Evolutionary conservation across 805 yeast species (phyloP).

Genomic region (Candida dajiaensis): DNA sequence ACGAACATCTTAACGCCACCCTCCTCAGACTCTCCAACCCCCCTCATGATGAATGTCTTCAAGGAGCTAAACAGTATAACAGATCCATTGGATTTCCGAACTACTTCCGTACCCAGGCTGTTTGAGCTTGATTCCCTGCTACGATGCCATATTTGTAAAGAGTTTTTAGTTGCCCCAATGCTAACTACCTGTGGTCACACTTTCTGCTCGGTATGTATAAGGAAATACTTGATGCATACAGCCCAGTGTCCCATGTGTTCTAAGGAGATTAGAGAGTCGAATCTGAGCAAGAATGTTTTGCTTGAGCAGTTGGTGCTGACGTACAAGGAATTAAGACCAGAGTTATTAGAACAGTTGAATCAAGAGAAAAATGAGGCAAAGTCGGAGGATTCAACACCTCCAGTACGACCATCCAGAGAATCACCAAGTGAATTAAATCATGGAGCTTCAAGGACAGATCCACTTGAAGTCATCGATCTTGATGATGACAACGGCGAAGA

Average conservation of each 20-base stretch:
- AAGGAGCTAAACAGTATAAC: conserved; percentile 27
- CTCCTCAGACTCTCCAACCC: not conserved
- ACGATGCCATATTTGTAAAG: conserved; percentile 87
- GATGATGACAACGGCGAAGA: conserved; percentile 22
- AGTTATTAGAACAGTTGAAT: conserved; percentile 29
- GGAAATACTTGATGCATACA: conserved; percentile 57
- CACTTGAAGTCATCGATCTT: conserved; percentile 9
- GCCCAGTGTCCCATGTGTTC: conserved; percentile 76
- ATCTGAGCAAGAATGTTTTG: conserved; percentile 56
- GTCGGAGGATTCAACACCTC: not conserved
- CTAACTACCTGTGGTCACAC: conserved; percentile 83
- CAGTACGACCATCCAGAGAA: not conserved
- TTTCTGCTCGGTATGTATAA: conserved; percentile 82
- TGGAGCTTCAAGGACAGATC: not conserved
- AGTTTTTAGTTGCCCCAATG: conserved; percentile 72
- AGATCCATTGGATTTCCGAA: conserved; percentile 70
- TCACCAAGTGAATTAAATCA: not conserved
- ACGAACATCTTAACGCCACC: not conserved
- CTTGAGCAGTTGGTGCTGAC: conserved; percentile 67
- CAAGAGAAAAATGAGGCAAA: not conserved
- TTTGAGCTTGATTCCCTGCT: conserved; percentile 61
- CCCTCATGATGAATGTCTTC: not conserved
- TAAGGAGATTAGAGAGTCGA: conserved; percentile 62
- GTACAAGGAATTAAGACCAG: conserved; percentile 38
- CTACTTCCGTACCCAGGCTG: conserved; percentile 48